Evolutionary conservation across 768 basidiomycete species (phyloP).

Genomic region (Suillus sp.): DNA sequence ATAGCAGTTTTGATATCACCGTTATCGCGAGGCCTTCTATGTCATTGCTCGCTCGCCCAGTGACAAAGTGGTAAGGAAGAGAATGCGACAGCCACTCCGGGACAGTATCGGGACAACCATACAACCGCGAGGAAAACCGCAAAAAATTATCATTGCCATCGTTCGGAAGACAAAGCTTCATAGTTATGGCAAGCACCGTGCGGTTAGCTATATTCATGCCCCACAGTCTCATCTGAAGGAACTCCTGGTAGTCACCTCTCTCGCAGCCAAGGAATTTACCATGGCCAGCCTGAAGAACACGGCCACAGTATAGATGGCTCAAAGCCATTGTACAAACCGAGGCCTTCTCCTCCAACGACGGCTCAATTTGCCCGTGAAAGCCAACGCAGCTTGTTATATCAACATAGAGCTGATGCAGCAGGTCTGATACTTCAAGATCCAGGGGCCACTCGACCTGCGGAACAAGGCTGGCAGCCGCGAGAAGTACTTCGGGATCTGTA

Average conservation of each 20-base stretch:
- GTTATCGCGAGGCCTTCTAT: not conserved
- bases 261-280: not conserved
- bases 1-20: not conserved
- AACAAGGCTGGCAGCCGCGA: not conserved
- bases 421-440: not conserved
- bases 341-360: not conserved
- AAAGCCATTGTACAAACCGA: not conserved
- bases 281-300: not conserved
- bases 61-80: not conserved
- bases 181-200: not conserved
- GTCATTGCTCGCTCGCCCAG: not conserved
- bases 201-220: accelerated
- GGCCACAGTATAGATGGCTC: not conserved
- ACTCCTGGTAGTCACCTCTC: not conserved
- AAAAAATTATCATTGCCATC: not conserved
- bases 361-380: not conserved
- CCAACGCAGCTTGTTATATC: not conserved
- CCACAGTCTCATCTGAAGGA: not conserved
- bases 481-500: not conserved
- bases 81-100: not conserved
- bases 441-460: not conserved
- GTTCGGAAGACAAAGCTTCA: not conserved
- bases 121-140: accelerated
- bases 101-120: not conserved
- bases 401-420: not conserved